Evolutionary conservation across 306 rosid genomes (phyloP), one percentile per base, ranked within the genome.

Genomic region (Cucumis sativus): DNA sequence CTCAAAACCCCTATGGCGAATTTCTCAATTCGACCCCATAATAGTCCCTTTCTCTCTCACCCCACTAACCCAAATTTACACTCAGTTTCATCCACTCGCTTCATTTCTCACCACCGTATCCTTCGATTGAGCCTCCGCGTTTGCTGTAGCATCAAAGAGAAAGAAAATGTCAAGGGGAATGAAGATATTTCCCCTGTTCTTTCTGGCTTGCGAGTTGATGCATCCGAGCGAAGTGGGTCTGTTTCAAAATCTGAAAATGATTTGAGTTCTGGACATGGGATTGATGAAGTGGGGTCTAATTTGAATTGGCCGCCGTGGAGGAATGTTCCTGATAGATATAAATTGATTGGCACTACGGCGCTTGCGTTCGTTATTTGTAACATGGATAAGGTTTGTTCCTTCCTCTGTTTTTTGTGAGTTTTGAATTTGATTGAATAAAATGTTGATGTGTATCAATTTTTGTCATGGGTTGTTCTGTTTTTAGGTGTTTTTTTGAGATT

Each of bases 331-430:
- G 85, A 78, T 55, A 88, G 99, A 79, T 95, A 92, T 86, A 92
- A 91, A 79, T 86, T 96, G 77, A 87, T 96, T 3, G 93, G 91
- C 52, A 89, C 97, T 35, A 92, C 97, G 0, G 86, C 99, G 7
- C 90, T 96, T 39, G 99, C 99, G n/a, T 92, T 96, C 41, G 89
- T 96, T 79, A 84, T 96, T 66, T 96, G 98, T 52, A 96, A 92
- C 88, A 96, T 96, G 99, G 98, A 96, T 73, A 96, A 96, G 97
- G 99, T 95, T 58, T 4, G 20, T 17, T 68, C 7, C n/a, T 20
- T 68, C 7, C 21, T 79, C 71, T n/a, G 60, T 75, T 37, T 5
- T 9, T 10, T 54, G 58, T 63, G 25, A 59, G 7, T 18, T 25
- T 33, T 65, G 49, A 13, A 47, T 45, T 54, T 25, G 58, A 45